These are phyloP conservation scores for Acidomyces sp. DNA, from an alignment of 495 filamentous ascomycete genomes.

Conservation along the genomic window DNA sequence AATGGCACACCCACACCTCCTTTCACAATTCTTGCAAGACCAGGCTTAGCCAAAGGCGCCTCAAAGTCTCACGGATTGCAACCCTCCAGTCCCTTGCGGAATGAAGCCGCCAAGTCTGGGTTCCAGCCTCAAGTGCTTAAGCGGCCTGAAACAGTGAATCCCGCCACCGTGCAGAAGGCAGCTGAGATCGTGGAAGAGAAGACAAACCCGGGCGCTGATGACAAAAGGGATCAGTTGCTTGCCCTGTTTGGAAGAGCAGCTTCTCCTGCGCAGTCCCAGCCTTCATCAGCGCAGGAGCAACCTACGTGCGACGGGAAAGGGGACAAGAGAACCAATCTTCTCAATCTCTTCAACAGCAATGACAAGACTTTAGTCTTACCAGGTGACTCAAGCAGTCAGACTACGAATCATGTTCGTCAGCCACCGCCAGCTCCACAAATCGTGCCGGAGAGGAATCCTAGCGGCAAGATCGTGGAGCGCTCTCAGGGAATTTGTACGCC, in stretches of 20 bases:
- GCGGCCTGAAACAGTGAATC: slow-evolving; percentile 6
- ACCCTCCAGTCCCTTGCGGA: slow-evolving; percentile 7
- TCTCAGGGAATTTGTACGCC: background rate
- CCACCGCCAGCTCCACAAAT: slow-evolving; percentile 7
- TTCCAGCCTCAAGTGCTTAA: slow-evolving; percentile 13
- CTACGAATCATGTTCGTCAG: too few relatives aligned
- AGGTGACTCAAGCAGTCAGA: too few relatives aligned
- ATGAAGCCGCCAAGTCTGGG: slow-evolving; percentile 4
- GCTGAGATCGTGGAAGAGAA: slow-evolving; percentile 9
- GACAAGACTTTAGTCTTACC: too few relatives aligned
- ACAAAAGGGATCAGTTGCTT: slow-evolving; percentile 19
- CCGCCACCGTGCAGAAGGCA: slow-evolving; percentile 11
- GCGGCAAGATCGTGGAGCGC: background rate
- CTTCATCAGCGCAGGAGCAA: background rate
- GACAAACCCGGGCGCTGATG: background rate
- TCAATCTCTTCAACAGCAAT: slow-evolving; percentile 3
- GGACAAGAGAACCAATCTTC: slow-evolving; percentile 1
- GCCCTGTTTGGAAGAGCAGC: slow-evolving; percentile 12
- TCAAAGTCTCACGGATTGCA: slow-evolving; percentile 17
- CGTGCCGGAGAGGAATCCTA: slow-evolving; percentile 2
- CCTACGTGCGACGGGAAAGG: too few relatives aligned
- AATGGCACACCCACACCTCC: slow-evolving; percentile 19
- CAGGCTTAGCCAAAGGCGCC: slow-evolving; percentile 27
- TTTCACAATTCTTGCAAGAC: slow-evolving; percentile 35
- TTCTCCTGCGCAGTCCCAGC: background rate